These are phyloP conservation scores for Gelatoporia subvermispora DNA, from an alignment of 768 basidiomycete genomes.

Conservation along the genomic window DNA sequence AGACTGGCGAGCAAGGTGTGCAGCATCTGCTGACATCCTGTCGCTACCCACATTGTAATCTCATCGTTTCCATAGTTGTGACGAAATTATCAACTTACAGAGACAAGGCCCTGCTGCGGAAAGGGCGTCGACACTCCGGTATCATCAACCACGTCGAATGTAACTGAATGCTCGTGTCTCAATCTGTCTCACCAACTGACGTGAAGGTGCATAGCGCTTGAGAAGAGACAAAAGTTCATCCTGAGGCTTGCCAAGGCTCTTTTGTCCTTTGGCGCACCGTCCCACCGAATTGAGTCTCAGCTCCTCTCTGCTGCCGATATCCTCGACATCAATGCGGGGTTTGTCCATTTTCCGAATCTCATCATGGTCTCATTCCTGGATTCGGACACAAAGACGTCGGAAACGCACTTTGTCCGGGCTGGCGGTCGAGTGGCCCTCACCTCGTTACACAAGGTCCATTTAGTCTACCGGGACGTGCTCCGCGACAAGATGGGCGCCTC, in stretches of 20 bases:
- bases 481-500: constrained; percentile 76
- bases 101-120: constrained; percentile 7
- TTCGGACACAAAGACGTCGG: constrained; percentile 61
- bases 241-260: constrained; percentile 83
- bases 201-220: constrained; percentile 3
- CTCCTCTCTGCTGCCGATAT: constrained; percentile 74
- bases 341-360: constrained; percentile 78
- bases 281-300: constrained; percentile 89
- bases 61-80: not conserved
- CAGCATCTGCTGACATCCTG: not conserved
- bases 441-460: constrained; percentile 75
- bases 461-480: constrained; percentile 80
- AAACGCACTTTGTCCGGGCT: constrained; percentile 85
- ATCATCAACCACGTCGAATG: constrained; percentile 20
- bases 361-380: constrained; percentile 82
- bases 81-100: constrained; percentile 1
- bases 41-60: not conserved
- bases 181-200: not conserved
- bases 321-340: constrained; percentile 72
- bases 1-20: constrained; percentile 3
- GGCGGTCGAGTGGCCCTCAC: constrained; percentile 78
- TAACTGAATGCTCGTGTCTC: constrained; percentile 1
- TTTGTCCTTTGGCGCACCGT: constrained; percentile 90
- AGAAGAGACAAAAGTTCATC: constrained; percentile 56
- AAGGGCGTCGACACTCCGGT: constrained; percentile 11